Evolutionary conservation across 169 alveolate genomes (phyloP), one percentile per base, ranked within the genome.

Genomic region (Eimeria falciformis): DNA sequence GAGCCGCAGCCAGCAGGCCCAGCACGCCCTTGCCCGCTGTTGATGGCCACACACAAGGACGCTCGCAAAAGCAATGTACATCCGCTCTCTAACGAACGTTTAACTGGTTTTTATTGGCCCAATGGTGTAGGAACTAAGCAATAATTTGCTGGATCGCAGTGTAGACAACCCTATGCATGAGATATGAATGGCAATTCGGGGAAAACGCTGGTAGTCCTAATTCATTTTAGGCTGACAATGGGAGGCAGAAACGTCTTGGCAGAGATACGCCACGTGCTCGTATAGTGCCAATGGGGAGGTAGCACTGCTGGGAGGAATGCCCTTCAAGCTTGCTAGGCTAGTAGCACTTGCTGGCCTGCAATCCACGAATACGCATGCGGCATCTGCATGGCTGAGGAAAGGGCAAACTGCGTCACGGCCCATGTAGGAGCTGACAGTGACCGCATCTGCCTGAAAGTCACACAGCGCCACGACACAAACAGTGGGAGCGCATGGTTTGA

Each of bases 321-420:
- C 73, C 40, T 23, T 1, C 37, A 62, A 27, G 29, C 37, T 12
- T 18, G 73, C 73, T 21, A 62, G 73, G n/a, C 73, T 37, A 0
- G 23, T 3, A 62, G 73, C 73, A 17, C 37, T 27, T 7, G 23
- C 73, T 18, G 73, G 73, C 14, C n/a, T 18, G 29, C 73, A 62
- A 7, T 62, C 73, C 37, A 23, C 73, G 73, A 62, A 62, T 7
- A 62, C 43, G 73, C n/a, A 62, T 18, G 29, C 73, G 29, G 14
- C 29, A 18, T 90, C 73, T 17, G 47, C 29, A 69, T 58, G 68
- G 33, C 45, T 27, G 79, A 94, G 85, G 66, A 94, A 94, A 2
- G 96, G 96, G 53, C 43, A 81, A 33, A 94, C n/a, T 12, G 94
- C 79, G 45, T 94, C 96, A 12, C 93, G 62, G 7, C 96, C 96